phyloP scores from a whole-genome alignment of 768 basidiomycete species.

The Macrolepiota fuliginosa region DNA sequence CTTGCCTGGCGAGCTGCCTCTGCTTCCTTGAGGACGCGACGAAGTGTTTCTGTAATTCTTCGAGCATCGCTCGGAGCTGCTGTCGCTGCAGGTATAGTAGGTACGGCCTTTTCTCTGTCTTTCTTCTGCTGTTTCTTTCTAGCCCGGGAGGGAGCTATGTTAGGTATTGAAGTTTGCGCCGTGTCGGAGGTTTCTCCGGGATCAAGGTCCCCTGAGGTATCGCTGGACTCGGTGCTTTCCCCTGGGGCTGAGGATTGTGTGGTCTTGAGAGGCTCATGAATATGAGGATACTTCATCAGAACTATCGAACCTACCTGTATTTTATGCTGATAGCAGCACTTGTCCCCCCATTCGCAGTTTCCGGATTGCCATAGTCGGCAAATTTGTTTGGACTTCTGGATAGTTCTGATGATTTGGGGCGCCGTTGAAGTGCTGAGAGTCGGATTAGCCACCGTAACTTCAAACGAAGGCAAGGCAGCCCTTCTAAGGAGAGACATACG shows the following conservation, averaged over 20 bases:
- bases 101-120: neutral
- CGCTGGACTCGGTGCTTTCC: neutral
- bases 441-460: neutral
- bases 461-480: neutral
- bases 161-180: neutral
- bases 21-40: no score
- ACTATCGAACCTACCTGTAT: neutral
- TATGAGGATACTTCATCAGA: neutral
- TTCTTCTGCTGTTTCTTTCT: neutral
- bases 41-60: neutral
- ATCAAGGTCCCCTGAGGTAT: neutral
- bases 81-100: neutral
- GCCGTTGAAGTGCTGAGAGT: neutral
- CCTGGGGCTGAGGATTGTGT: neutral
- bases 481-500: neutral
- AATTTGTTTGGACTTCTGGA: neutral
- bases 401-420: neutral
- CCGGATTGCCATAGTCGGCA: conserved; percentile 1
- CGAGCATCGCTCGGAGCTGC: neutral
- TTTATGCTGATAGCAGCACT: conserved; percentile 4
- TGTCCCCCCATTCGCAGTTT: conserved; percentile 7
- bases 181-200: neutral
- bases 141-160: neutral
- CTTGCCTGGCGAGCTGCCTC: no score
- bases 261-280: neutral